Base-by-base conservation (phyloP, 1,139 yeast genomes). In the Lodderomyces parapsilosis region DNA sequence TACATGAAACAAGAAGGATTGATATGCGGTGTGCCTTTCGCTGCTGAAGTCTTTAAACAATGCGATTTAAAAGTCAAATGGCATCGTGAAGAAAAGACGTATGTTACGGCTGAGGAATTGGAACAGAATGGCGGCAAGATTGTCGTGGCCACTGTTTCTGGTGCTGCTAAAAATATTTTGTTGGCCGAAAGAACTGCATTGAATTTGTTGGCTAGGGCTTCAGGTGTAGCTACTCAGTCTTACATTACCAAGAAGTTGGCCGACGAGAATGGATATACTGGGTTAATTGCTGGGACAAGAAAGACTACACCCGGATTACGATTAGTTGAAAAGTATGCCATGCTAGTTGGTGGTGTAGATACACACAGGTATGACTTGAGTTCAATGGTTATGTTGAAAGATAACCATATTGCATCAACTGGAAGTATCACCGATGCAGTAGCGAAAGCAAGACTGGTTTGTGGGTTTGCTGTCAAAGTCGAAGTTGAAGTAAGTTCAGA, bases 221-320 rank as follows among this genome's bases (percentile, higher is more conserved):
- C 96, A 1, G 98, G 98, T 1, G 78, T 91, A 41, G 96, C 97
- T n/a, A 86, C 96, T 1, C 81, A 81, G 51, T 82, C 95, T 1
- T 66, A 70, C 42, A 65, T 69, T 24, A 77, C 91, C 10, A 69
- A 83, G 43, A 59, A 68, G 15, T 64, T 81, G 45, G 96, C 96
- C 0, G 77, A 81, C 47, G 66, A 77, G 36, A 68, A 78, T n/a
- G 95, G 96, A 0, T 91, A 83, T 60, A 69, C 68, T 2, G 98
- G 97, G 0, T 74, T 84, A 28, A 88, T 91, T 59, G 97, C 98
- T 0, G 98, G 98, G n/a, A 91, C 98, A 1, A 80, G 98, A 58
- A 91, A 91, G 63, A 91, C 97, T n/a, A 91, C 98, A 0, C 98
- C 98, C 0, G 98, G 98, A 0, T 76, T 91, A 51, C 78, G 98